Conservation (phyloP, 208 protist species). For the Tritrichomonas foetus region DNA sequence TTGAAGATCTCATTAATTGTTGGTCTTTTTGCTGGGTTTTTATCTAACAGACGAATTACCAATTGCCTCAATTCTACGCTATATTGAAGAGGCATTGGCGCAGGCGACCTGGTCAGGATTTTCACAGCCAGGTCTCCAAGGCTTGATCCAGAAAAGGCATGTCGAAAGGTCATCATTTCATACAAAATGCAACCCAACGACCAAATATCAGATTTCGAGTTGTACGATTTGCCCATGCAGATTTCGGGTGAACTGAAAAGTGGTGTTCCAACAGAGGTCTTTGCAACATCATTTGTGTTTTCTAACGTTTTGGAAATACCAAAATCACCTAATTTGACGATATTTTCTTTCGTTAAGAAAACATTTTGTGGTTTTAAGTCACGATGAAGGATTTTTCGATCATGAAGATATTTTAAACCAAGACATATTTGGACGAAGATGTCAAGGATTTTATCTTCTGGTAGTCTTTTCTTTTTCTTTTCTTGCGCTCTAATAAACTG, state of each 20-base stretch:
- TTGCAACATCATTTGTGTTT: neutral
- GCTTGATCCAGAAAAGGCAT: neutral
- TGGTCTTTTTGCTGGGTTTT: neutral
- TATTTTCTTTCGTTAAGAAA: conserved; percentile 36
- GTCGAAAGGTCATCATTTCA: neutral
- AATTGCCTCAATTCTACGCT: neutral
- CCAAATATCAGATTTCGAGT: conserved; percentile 37
- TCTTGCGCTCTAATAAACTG: neutral
- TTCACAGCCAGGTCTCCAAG: neutral
- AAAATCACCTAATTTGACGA: conserved; percentile 48
- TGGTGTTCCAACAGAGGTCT: conserved; percentile 40
- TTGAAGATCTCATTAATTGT: conserved; percentile 6
- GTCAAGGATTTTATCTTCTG: conserved; percentile 35
- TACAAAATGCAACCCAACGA: conserved; percentile 37
- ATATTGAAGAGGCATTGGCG: neutral
- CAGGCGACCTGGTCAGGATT: neutral
- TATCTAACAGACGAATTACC: neutral
- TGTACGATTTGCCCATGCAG: conserved; percentile 38
- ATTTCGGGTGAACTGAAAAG: conserved; percentile 43
- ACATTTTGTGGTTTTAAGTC: conserved; percentile 54
- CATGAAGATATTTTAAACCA: conserved; percentile 62
- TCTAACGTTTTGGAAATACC: conserved; percentile 32
- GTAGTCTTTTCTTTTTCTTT: neutral
- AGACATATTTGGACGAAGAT: conserved; percentile 57
- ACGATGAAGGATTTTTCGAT: conserved; percentile 63